A percentile compares a stretch with the other conserved stretches of the same genome.
These are phyloP conservation scores for Notholithocarpus densiflorus DNA, from an alignment of 306 rosid species.

Conservation along the genomic window DNA sequence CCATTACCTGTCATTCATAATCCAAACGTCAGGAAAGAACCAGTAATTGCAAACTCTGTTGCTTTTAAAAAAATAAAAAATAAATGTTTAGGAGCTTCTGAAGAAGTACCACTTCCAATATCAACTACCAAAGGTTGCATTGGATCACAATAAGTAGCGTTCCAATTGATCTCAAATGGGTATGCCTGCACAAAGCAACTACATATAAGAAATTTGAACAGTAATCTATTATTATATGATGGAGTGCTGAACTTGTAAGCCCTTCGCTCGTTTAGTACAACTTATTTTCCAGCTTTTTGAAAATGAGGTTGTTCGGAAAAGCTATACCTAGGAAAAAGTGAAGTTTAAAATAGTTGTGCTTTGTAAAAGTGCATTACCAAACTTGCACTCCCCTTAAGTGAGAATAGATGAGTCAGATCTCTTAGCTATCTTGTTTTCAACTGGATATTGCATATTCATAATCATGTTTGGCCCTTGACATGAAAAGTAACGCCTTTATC, in stretches of 20 bases:
- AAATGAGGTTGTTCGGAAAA: no score
- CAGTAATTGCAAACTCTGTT: constrained; percentile 3
- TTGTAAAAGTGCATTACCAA: no score
- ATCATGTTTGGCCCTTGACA: not conserved
- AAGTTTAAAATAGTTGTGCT: no score
- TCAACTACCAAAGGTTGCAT: constrained; percentile 78
- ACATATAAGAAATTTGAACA: constrained; percentile 14
- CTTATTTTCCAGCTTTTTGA: no score
- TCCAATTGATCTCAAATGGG: constrained; percentile 79
- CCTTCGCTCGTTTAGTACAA: not conserved
- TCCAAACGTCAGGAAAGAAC: constrained; percentile 16
- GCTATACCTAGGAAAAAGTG: no score
- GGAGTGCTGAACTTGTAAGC: not conserved
- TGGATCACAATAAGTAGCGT: constrained; percentile 44
- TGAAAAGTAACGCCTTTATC: not conserved
- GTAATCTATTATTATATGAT: not conserved
- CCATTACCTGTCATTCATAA: constrained; percentile 72
- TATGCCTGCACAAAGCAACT: constrained; percentile 68
- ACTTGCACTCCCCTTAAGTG: not conserved
- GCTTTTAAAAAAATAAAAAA: not conserved
- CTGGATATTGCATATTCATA: not conserved
- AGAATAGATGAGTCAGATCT: not conserved
- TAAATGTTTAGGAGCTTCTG: not conserved
- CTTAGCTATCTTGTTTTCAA: not conserved
- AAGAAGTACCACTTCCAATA: constrained; percentile 80